A percentile compares a stretch with the other conserved stretches of the same genome.
These are phyloP conservation scores for Pyrenopolyporus hunteri DNA, from an alignment of 495 filamentous ascomycete species.

Conservation along the genomic window DNA sequence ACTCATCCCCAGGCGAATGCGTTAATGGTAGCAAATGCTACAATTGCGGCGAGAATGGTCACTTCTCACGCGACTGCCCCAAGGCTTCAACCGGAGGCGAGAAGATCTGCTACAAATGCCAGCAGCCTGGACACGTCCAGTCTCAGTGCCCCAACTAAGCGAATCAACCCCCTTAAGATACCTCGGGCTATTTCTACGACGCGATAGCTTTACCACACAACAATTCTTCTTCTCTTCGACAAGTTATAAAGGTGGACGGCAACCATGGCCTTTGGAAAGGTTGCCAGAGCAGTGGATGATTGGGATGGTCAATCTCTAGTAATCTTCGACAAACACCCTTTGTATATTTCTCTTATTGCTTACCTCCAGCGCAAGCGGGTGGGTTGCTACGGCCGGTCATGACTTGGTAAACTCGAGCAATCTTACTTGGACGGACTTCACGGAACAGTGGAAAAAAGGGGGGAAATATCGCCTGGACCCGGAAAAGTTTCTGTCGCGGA, in stretches of 20 bases:
- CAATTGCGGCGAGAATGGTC: slow-evolving; percentile 96
- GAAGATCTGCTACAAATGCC: slow-evolving; percentile 99
- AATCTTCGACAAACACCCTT: slow-evolving; percentile 30
- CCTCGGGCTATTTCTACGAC: slow-evolving; percentile 46
- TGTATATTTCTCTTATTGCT: slow-evolving; percentile 35
- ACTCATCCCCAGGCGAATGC: slow-evolving; percentile 68
- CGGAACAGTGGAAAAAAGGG: slow-evolving; percentile 18
- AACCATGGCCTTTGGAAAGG: slow-evolving; percentile 25
- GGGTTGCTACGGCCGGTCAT: slow-evolving; percentile 16
- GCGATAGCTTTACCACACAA: slow-evolving; percentile 5
- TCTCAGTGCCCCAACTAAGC: slow-evolving; percentile 77
- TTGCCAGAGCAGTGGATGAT: slow-evolving; percentile 36
- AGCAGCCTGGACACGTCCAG: slow-evolving; percentile 96
- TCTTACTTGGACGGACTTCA: slow-evolving; percentile 27
- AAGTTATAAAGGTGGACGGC: slow-evolving; percentile 31
- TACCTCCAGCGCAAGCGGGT: slow-evolving; percentile 6
- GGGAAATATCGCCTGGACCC: slow-evolving; percentile 20
- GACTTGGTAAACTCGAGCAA: slow-evolving; percentile 29
- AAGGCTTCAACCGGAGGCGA: slow-evolving; percentile 80
- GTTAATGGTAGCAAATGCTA: slow-evolving; percentile 99
- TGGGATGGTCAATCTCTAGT: slow-evolving; percentile 29
- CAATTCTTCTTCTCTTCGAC: slow-evolving; percentile 2
- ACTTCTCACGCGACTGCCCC: slow-evolving; percentile 93
- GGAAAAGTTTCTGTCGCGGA: slow-evolving; percentile 24
- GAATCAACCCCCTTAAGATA: neutral